Conservation (phyloP, 352 stramenopile species). For the Blastocystis hominis region DNA sequence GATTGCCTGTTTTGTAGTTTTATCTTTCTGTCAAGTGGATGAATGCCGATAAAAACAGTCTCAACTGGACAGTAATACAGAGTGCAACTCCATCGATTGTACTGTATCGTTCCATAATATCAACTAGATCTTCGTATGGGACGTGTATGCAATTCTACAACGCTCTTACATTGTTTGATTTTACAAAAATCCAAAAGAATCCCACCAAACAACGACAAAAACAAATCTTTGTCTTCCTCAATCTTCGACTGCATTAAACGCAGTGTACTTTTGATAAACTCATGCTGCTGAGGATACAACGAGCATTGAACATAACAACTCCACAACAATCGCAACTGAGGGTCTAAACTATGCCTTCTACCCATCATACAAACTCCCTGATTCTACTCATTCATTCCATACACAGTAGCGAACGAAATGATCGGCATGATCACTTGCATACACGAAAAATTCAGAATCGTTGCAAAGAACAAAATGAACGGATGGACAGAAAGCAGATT, state of each 20-base stretch:
- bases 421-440: neutral
- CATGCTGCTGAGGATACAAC: neutral
- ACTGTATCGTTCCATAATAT: neutral
- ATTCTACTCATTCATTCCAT: neutral
- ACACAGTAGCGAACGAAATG: neutral
- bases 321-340: neutral
- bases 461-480: slow-evolving; percentile 9
- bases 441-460: neutral
- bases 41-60: neutral
- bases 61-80: neutral
- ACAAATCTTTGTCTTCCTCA: neutral
- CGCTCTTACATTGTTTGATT: neutral
- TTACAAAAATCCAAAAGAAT: neutral
- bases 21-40: neutral
- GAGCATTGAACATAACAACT: neutral
- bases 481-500: neutral
- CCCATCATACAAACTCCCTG: neutral
- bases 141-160: neutral
- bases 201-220: neutral
- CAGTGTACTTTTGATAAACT: neutral
- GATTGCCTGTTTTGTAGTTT: neutral
- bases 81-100: neutral
- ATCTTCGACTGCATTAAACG: neutral
- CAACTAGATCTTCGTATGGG: slow-evolving; percentile 21
- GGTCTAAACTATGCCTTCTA: neutral